These are phyloP conservation scores for Erucastrum elatum DNA, from an alignment of 345 rosid species.

Conservation along the genomic window DNA sequence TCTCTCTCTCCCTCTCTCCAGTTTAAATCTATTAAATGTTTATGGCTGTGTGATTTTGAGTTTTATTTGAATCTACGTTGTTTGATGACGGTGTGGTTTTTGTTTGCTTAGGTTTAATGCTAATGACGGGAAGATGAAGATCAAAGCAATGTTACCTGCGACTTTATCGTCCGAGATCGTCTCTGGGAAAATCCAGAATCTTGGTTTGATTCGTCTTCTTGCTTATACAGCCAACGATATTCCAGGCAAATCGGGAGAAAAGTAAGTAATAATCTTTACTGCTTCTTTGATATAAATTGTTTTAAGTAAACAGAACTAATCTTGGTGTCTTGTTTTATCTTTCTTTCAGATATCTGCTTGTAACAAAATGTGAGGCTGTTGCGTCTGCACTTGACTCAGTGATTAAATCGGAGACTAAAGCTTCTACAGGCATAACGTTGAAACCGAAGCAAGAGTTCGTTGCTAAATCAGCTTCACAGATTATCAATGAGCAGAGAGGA, in stretches of 20 bases:
- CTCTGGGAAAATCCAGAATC: conserved; percentile 71
- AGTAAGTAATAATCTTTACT: conserved; percentile 62
- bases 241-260: conserved; percentile 71
- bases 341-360: conserved; percentile 60
- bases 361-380: conserved; percentile 74
- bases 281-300: neutral
- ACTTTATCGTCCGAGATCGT: conserved; percentile 55
- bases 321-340: neutral
- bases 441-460: conserved; percentile 72
- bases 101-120: conserved; percentile 60
- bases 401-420: conserved; percentile 30
- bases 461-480: conserved; percentile 84
- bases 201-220: conserved; percentile 68
- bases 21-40: too few relatives aligned
- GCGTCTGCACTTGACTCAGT: conserved; percentile 66
- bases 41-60: neutral
- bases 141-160: conserved; percentile 67
- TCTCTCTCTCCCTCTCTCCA: too few relatives aligned
- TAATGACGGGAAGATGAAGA: conserved; percentile 68
- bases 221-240: conserved; percentile 82
- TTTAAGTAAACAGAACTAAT: neutral
- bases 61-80: neutral
- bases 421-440: conserved; percentile 36
- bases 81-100: conserved; percentile 3
- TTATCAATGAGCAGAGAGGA: conserved; percentile 65